These are phyloP conservation scores for Hanseniaspora lindneri DNA, from an alignment of 805 yeast species.

Conservation along the genomic window DNA sequence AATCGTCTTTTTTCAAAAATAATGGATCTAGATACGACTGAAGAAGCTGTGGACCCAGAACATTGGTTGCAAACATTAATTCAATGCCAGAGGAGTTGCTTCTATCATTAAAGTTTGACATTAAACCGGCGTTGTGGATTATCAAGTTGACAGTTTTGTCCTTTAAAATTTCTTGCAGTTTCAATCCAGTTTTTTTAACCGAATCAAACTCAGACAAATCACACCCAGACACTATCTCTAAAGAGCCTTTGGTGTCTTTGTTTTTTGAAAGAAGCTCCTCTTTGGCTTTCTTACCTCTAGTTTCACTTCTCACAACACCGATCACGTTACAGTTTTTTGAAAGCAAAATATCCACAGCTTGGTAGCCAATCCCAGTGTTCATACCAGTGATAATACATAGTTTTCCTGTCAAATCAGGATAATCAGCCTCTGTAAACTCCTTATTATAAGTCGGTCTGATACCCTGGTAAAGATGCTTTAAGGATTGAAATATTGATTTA, in stretches of 20 bases:
- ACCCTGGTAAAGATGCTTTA: constrained; percentile 21
- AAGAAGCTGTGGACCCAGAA: constrained; percentile 31
- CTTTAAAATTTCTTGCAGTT: constrained; percentile 18
- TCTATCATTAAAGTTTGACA: constrained; percentile 24
- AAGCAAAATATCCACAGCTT: constrained; percentile 23
- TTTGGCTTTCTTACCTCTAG: constrained; percentile 29
- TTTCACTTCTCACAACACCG: constrained; percentile 28
- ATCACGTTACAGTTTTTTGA: constrained; percentile 29
- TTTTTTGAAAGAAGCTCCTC: constrained; percentile 22
- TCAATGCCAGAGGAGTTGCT: constrained; percentile 30
- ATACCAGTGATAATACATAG: constrained; percentile 34
- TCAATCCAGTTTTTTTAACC: constrained; percentile 26
- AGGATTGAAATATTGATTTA: constrained; percentile 15
- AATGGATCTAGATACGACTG: constrained; percentile 31
- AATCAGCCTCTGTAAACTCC: constrained; percentile 25
- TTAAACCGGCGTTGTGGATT: constrained; percentile 32
- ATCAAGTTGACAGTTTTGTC: constrained; percentile 25
- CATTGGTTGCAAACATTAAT: constrained; percentile 31
- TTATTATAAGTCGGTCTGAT: constrained; percentile 25
- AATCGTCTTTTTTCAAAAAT: constrained; percentile 27
- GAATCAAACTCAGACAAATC: constrained; percentile 33
- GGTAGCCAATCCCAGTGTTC: constrained; percentile 31
- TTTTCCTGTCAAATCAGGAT: constrained; percentile 32
- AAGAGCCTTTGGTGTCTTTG: constrained; percentile 23
- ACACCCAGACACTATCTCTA: constrained; percentile 23